Evolutionary conservation across 2,329 filamentous ascomycete genomes (phyloP).

Genomic region (Pseudogymnoascus verrucosus): DNA sequence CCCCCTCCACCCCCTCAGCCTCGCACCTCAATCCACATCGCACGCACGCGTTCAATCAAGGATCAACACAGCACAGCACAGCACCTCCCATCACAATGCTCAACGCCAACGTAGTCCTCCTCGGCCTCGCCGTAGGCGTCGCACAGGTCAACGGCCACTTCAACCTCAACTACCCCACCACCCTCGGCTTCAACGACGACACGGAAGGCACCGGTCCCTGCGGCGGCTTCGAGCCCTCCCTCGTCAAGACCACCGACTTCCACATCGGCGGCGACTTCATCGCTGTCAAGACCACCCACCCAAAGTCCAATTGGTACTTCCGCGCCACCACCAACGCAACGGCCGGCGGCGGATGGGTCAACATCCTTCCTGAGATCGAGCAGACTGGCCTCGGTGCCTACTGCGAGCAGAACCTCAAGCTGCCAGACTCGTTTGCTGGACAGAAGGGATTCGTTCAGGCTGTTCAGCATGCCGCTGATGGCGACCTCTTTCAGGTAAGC

Average conservation of each 20-base stretch:
- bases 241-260: slow-evolving; percentile 40
- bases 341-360: slow-evolving; percentile 40
- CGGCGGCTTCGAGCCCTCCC: slow-evolving; percentile 44
- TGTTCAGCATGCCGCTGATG: slow-evolving; percentile 44
- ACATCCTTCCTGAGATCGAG: slow-evolving; percentile 44
- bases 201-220: slow-evolving; percentile 42
- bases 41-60: not conserved
- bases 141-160: slow-evolving; percentile 44
- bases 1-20: not conserved
- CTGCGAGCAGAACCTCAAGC: slow-evolving; percentile 41
- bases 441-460: slow-evolving; percentile 47
- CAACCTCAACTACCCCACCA: slow-evolving; percentile 39
- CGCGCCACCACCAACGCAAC: slow-evolving; percentile 45
- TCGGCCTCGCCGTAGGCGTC: slow-evolving; percentile 13
- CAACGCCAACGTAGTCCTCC: not conserved
- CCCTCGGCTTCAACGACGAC: slow-evolving; percentile 43
- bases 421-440: slow-evolving; percentile 42
- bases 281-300: slow-evolving; percentile 39
- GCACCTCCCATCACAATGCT: not conserved
- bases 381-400: slow-evolving; percentile 47
- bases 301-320: slow-evolving; percentile 47
- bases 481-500: slow-evolving; percentile 46
- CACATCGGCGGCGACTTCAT: slow-evolving; percentile 49
- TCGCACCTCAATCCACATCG: not conserved
- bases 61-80: not conserved